Base-by-base conservation (phyloP, 345 rosid genomes). In the Eucalyptus cloeziana region DNA sequence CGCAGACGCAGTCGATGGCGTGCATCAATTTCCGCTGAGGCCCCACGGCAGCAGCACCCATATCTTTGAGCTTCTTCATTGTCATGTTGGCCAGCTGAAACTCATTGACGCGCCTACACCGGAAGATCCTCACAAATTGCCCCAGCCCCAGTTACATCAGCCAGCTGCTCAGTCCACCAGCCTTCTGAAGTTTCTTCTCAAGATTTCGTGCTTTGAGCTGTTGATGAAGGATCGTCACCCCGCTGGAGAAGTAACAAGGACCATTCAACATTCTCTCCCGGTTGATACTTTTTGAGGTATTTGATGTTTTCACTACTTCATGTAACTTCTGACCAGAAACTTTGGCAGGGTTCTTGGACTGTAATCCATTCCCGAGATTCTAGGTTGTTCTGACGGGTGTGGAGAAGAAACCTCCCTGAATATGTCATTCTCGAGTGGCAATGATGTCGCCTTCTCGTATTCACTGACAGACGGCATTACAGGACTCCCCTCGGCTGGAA, bases 1-100 rank as follows among this genome's bases (percentile, higher is more conserved):
- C 95, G 83, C 98, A 97, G 44, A 96, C 94, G 30, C 99, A 97
- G 79, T 93, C 94, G n/a, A 97, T 96, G 8, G 98, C 99, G 86
- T 98, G 99, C 93, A 98, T 95, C 91, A 98, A 91, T 92, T 98
- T 98, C 91, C 99, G 94, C 91, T 98, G 94, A 2, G 99, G 99
- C 12, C 99, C 99, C 30, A 98, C 98, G 5, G 98, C 98, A 88
- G 93, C 90, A 27, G 96, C 97, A 88, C 99, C 99, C 99, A 98
- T 98, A 54, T 97, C 96, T 91, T 97, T 98, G 22, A 98, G 97
- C 94, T 98, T 97, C 93, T 95, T 93, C 99, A 97, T 98, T 64
- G 95, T 96, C 88, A 98, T 89, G 91, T 93, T 95, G 89, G 95
- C 97, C 92, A 98, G 88, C 91, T 95, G 97, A 92, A 94, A 96